Evolutionary conservation across 2,329 filamentous ascomycete species (phyloP), one percentile per base, ranked within the genome.

Genomic region (Nothophaeocryptopus gaeumannii): DNA sequence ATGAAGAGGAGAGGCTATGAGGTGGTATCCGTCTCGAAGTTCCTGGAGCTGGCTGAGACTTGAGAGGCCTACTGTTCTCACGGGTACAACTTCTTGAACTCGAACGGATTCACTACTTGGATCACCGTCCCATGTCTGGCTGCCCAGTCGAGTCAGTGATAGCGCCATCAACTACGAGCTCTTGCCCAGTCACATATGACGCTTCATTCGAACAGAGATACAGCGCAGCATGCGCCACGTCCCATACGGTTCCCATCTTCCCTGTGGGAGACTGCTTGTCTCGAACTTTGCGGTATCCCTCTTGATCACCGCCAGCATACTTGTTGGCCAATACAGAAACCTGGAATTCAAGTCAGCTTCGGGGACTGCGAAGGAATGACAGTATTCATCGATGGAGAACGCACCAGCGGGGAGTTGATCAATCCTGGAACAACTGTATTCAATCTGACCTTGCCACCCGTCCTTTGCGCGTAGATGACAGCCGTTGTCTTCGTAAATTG

Each of bases 401-500:
- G 66, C 5, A 75, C 76, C 33, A 78, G 74, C 0, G 78, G 78
- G 12, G 79, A 82, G 45, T 80, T 70, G 61, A 82, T 81, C 48
- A 83, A 59, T 0, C 79, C 79, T 0, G 80, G 80, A 0, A 81
- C 75, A 0, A 82, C 76, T 0, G 73, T 73, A 55, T 83, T 83
- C 31, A 82, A 51, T 13, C 78, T 63, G 3, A 81, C 71, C 0
- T 72, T 70, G 11, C 70, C 72, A 1, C 56, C 53, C 5, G 58
- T 62, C 38, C 58, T 48, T 44, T 63, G 43, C 0, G 76, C 76
- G 56, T 80, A 80, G 0, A 78, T 74, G 1, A 81, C 86, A 38
- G 86, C 87, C 11, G 92, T 81, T 2, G 85, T 88, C 74, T 87
- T 88, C 69, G 82, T 85, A 48, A 90, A 80, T 68, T 88, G 84